These are phyloP conservation scores for Aspergillus ruber DNA, from an alignment of 2,329 filamentous ascomycete species.

Conservation along the genomic window DNA sequence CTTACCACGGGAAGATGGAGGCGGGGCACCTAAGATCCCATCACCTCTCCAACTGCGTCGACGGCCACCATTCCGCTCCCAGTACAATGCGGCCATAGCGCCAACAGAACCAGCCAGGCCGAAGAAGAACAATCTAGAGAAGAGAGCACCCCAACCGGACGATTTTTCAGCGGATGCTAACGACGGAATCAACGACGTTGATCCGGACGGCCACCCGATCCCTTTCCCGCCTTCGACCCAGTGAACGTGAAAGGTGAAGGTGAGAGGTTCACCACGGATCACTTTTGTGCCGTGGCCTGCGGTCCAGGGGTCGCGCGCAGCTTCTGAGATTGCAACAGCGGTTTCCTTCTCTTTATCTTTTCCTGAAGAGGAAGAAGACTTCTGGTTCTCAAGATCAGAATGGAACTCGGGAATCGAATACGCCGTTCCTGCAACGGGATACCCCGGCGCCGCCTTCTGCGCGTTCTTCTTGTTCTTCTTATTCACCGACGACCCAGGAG, in stretches of 20 bases:
- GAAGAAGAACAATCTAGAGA: conserved; percentile 30
- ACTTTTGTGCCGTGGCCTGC: conserved; percentile 55
- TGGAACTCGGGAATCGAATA: conserved; percentile 73
- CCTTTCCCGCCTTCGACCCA: conserved; percentile 54
- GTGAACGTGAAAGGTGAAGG: conserved; percentile 69
- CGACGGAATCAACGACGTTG: not conserved
- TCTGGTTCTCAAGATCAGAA: conserved; percentile 9
- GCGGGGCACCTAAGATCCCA: conserved; percentile 43
- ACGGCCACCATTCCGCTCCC: conserved; percentile 26
- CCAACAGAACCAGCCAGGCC: conserved; percentile 30
- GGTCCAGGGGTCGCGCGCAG: conserved; percentile 41
- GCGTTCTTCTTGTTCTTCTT: conserved; percentile 42
- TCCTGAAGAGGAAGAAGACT: conserved; percentile 5
- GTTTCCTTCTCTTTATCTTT: conserved; percentile 31
- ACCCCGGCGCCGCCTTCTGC: conserved; percentile 58
- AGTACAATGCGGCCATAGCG: conserved; percentile 30
- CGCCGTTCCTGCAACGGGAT: conserved; percentile 78
- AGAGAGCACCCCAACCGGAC: conserved; percentile 11
- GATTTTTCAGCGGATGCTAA: conserved; percentile 3
- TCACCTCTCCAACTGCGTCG: conserved; percentile 33
- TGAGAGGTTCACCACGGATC: conserved; percentile 79
- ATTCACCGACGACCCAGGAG: conserved; percentile 19
- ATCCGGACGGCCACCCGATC: conserved; percentile 26
- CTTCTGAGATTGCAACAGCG: conserved; percentile 38
- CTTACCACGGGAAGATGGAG: conserved; percentile 23